Evolutionary conservation across 2,329 filamentous ascomycete species (phyloP).

Genomic region (Tolypocladium nubicola): DNA sequence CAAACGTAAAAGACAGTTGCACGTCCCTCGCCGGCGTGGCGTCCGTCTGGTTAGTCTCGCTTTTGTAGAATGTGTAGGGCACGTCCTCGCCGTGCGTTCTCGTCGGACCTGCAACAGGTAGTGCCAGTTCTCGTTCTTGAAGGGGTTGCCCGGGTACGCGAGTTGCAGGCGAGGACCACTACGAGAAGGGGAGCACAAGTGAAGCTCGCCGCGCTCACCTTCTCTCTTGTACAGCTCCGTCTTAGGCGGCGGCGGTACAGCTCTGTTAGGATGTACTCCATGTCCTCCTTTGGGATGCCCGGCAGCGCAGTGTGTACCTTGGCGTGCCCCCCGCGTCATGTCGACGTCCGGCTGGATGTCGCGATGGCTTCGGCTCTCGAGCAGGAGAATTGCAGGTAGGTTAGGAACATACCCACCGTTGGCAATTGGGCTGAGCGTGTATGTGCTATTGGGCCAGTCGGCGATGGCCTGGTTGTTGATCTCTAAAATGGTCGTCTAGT

Average conservation of each 20-base stretch:
- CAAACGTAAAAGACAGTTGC: conserved; percentile 22
- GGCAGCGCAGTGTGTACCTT: conserved; percentile 23
- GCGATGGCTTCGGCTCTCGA: conserved; percentile 27
- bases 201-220: conserved; percentile 22
- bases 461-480: conserved; percentile 19
- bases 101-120: conserved; percentile 42
- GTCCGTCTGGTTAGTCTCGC: conserved; percentile 13
- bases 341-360: conserved; percentile 31
- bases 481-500: conserved; percentile 11
- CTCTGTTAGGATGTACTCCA: conserved; percentile 26
- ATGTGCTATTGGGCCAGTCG: conserved; percentile 7
- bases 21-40: conserved; percentile 14
- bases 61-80: conserved; percentile 38
- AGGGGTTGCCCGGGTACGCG: conserved; percentile 34
- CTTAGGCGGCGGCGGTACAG: conserved; percentile 6
- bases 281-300: neutral
- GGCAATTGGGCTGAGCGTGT: conserved; percentile 23
- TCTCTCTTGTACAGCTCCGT: conserved; percentile 2
- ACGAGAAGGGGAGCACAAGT: conserved; percentile 18
- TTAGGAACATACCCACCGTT: conserved; percentile 20
- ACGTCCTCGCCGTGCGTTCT: conserved; percentile 40
- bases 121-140: conserved; percentile 30
- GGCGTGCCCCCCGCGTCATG: conserved; percentile 24
- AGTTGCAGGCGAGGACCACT: conserved; percentile 39
- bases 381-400: conserved; percentile 17